phyloP scores from a whole-genome alignment of 2,329 filamentous ascomycete species.

The Geosmithia flava region DNA sequence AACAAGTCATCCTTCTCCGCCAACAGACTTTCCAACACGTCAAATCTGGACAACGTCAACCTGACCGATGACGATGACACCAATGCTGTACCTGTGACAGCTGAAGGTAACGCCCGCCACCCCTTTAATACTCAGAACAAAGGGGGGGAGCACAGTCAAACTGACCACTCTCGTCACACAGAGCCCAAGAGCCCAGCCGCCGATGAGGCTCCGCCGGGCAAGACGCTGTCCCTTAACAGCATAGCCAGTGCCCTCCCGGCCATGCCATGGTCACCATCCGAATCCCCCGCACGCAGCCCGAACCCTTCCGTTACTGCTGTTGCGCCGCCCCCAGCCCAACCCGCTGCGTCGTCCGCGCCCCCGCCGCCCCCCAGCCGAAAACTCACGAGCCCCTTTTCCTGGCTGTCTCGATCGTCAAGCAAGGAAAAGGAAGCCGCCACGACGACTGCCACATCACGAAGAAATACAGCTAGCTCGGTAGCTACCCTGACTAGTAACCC shows the following conservation, averaged over 20 bases:
- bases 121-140: neutral
- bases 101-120: slow-evolving; percentile 15
- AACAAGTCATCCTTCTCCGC: slow-evolving; percentile 19
- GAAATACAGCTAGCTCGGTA: slow-evolving; percentile 72
- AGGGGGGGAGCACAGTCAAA: neutral
- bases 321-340: slow-evolving; percentile 15
- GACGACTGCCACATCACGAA: slow-evolving; percentile 20
- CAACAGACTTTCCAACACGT: slow-evolving; percentile 31
- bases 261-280: slow-evolving; percentile 57
- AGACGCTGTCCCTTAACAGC: slow-evolving; percentile 53
- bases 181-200: slow-evolving; percentile 18
- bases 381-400: slow-evolving; percentile 77
- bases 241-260: slow-evolving; percentile 61
- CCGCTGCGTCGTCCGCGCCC: slow-evolving; percentile 11
- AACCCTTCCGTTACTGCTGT: slow-evolving; percentile 18
- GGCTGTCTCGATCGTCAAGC: slow-evolving; percentile 59
- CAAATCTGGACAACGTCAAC: slow-evolving; percentile 49
- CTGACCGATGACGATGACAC: slow-evolving; percentile 42
- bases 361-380: slow-evolving; percentile 45
- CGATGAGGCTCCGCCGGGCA: slow-evolving; percentile 28
- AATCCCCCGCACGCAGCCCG: slow-evolving; percentile 32
- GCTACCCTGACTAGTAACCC: slow-evolving; percentile 70
- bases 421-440: slow-evolving; percentile 46
- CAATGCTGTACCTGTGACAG: slow-evolving; percentile 7
- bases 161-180: slow-evolving; percentile 4